phyloP scores from a whole-genome alignment of 345 rosid species.

The Moricandia moricandioides region DNA sequence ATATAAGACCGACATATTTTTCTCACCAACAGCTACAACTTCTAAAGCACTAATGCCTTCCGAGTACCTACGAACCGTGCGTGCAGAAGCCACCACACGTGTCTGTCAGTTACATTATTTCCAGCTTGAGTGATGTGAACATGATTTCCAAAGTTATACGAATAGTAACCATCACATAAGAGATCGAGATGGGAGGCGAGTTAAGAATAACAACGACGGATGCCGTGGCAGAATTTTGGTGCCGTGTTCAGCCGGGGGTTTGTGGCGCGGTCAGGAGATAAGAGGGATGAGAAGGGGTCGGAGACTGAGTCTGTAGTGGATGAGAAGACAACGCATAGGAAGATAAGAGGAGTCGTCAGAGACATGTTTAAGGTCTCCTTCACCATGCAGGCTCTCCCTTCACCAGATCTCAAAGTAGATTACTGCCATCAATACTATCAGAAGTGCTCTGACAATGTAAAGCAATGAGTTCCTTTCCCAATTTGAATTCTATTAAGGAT shows the following conservation, averaged over 20 bases:
- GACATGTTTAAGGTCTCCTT: not conserved
- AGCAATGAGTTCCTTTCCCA: too few relatives aligned
- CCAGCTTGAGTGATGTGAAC: too few relatives aligned
- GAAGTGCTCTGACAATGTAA: slow-evolving; percentile 34
- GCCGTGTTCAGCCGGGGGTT: not conserved
- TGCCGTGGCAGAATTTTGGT: not conserved
- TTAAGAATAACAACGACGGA: not conserved
- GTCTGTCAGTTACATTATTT: too few relatives aligned
- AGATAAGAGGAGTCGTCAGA: not conserved
- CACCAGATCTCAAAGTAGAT: slow-evolving; percentile 51
- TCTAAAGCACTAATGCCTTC: too few relatives aligned
- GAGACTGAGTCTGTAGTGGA: not conserved
- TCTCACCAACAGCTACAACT: too few relatives aligned
- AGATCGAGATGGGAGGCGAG: too few relatives aligned
- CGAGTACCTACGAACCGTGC: too few relatives aligned
- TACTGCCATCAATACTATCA: slow-evolving; percentile 30
- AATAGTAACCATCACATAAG: too few relatives aligned
- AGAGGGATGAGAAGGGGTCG: not conserved
- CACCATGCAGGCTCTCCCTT: slow-evolving; percentile 45
- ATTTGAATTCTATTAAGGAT: slow-evolving; percentile 64
- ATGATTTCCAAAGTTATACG: too few relatives aligned
- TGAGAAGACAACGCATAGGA: not conserved
- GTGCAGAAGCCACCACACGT: too few relatives aligned
- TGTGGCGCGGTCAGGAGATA: not conserved
- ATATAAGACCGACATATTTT: too few relatives aligned